phyloP scores from a whole-genome alignment of 176 grass and related monocot genomes.

The Bothriochloa decipiens region DNA sequence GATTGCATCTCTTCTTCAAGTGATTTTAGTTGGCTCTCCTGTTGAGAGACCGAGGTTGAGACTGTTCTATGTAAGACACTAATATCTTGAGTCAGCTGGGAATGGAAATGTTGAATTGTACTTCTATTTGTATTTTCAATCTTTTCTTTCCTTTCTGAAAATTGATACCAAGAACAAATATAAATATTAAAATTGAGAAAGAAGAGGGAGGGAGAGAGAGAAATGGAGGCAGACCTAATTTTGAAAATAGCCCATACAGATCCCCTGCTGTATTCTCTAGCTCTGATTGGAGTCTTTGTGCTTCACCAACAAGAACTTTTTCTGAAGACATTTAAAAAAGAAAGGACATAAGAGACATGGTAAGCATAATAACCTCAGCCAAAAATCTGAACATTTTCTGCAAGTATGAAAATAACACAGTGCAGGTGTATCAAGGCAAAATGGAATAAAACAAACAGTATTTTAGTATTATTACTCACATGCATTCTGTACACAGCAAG shows the following conservation, averaged over 20 bases:
- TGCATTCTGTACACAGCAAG: slow-evolving; percentile 1
- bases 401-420: neutral
- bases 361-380: slow-evolving; percentile 11
- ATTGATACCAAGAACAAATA: neutral
- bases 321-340: slow-evolving; percentile 48
- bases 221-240: slow-evolving; percentile 63
- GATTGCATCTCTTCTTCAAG: slow-evolving; percentile 62
- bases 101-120: slow-evolving; percentile 67
- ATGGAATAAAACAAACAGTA: slow-evolving; percentile 17
- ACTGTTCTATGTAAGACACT: slow-evolving; percentile 60
- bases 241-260: slow-evolving; percentile 78
- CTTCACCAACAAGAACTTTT: slow-evolving; percentile 64
- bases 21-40: slow-evolving; percentile 81
- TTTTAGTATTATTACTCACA: neutral
- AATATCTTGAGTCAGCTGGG: slow-evolving; percentile 67
- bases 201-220: neutral
- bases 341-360: neutral
- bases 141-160: slow-evolving; percentile 79
- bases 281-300: slow-evolving; percentile 60
- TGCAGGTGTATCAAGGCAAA: slow-evolving; percentile 2
- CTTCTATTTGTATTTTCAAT: slow-evolving; percentile 75
- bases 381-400: slow-evolving; percentile 1
- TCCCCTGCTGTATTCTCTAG: slow-evolving; percentile 65
- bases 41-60: slow-evolving; percentile 62
- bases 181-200: neutral